Evolutionary conservation across 2,329 filamentous ascomycete species (phyloP).

Genomic region (Xylariaceae sp.): DNA sequence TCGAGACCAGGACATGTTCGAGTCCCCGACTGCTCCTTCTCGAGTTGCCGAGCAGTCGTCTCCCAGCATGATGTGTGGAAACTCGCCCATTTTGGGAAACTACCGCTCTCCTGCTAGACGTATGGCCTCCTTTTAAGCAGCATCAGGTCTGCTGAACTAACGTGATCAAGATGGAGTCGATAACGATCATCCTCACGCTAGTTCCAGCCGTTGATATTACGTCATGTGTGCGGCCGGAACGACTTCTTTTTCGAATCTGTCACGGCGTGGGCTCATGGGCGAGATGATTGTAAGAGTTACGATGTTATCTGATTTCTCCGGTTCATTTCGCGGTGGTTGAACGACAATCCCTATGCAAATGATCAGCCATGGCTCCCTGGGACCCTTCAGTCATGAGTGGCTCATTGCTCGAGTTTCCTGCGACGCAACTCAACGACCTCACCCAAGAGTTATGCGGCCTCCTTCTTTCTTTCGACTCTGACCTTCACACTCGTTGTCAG

Average conservation of each 20-base stretch:
- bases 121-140: constrained; percentile 56
- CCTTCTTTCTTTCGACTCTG: background rate
- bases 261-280: background rate
- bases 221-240: background rate
- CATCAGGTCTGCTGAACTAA: background rate
- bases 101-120: constrained; percentile 53
- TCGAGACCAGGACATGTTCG: constrained; percentile 50
- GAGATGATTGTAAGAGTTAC: background rate
- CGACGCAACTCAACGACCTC: constrained; percentile 2
- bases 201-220: background rate
- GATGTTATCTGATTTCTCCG: background rate
- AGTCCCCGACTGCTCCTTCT: constrained; percentile 54
- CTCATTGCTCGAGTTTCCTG: background rate
- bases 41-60: constrained; percentile 39
- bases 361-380: background rate
- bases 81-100: constrained; percentile 41
- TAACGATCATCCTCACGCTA: constrained; percentile 10
- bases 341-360: background rate
- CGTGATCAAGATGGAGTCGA: constrained; percentile 4
- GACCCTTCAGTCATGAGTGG: background rate
- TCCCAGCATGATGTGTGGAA: constrained; percentile 41
- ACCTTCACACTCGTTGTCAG: background rate
- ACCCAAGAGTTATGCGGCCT: background rate
- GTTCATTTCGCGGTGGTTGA: background rate
- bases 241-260: background rate